Conservation (phyloP, 2,329 filamentous ascomycete genomes). For the Leptosphaerulina australis region DNA sequence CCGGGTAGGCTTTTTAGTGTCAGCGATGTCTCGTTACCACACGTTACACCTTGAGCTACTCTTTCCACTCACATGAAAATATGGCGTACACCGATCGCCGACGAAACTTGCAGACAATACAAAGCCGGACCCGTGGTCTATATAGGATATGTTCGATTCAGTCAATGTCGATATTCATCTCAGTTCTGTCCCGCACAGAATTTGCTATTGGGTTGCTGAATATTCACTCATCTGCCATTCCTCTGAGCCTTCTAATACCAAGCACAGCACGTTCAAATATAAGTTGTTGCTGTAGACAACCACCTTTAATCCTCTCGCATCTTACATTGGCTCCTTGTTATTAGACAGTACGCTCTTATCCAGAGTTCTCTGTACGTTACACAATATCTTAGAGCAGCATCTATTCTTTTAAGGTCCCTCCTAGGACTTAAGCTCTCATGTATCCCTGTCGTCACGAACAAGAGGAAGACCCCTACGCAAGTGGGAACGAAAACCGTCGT, state of each 20-base stretch:
- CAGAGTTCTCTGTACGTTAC: too few relatives aligned
- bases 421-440: background rate
- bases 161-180: background rate
- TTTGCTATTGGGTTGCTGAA: background rate
- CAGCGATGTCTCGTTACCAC: background rate
- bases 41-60: background rate
- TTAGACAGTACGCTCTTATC: too few relatives aligned
- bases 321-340: too few relatives aligned
- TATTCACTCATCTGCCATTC: background rate
- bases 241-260: background rate
- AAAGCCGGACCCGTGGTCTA: background rate
- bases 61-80: background rate
- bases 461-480: constrained; percentile 17
- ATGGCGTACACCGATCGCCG: background rate
- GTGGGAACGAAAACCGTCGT: constrained; percentile 21
- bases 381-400: too few relatives aligned
- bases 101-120: background rate
- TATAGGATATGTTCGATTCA: background rate
- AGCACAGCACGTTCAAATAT: background rate
- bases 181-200: background rate
- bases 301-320: too few relatives aligned
- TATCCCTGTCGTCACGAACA: constrained; percentile 2
- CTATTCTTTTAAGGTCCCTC: background rate
- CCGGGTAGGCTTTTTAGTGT: background rate
- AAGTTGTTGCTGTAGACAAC: too few relatives aligned